These are phyloP conservation scores for Calcarisporium arbuscula DNA, from an alignment of 2,329 filamentous ascomycete species.

Conservation along the genomic window DNA sequence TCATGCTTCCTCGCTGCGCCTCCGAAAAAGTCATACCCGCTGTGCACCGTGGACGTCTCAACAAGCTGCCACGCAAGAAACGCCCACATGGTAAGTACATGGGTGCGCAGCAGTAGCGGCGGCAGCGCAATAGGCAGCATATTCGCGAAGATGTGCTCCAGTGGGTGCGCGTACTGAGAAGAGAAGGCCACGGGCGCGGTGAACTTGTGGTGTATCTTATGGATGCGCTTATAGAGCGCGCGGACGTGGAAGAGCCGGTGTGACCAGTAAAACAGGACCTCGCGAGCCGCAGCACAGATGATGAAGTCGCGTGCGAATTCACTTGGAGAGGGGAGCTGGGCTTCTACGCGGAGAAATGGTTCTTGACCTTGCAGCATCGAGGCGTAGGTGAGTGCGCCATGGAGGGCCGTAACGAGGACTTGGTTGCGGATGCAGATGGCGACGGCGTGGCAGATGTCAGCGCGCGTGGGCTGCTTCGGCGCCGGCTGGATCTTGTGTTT, in stretches of 20 bases:
- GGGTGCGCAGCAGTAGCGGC: constrained; percentile 36
- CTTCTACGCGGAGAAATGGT: constrained; percentile 31
- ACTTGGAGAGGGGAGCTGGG: constrained; percentile 25
- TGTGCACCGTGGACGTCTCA: constrained; percentile 49
- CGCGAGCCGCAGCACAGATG: constrained; percentile 36
- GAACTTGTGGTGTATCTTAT: constrained; percentile 52
- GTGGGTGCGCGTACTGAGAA: constrained; percentile 49
- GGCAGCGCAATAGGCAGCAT: constrained; percentile 45
- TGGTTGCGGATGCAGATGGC: constrained; percentile 42
- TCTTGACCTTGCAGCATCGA: constrained; percentile 12
- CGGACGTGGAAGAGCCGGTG: constrained; percentile 48
- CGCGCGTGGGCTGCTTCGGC: constrained; percentile 38
- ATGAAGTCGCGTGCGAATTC: constrained; percentile 35
- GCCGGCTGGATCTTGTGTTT: constrained; percentile 49
- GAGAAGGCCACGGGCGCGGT: constrained; percentile 48
- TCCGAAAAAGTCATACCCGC: constrained; percentile 49
- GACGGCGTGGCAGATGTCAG: constrained; percentile 38
- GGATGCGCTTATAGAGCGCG: constrained; percentile 41
- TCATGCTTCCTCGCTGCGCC: constrained; percentile 46
- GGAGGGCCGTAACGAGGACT: constrained; percentile 28
- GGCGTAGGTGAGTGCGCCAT: constrained; percentile 15
- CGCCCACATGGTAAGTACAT: constrained; percentile 46
- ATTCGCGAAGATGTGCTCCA: constrained; percentile 51
- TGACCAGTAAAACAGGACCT: constrained; percentile 48
- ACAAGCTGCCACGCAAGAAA: constrained; percentile 42